phyloP scores from a whole-genome alignment of 2,329 filamentous ascomycete genomes.

The Cylindrodendrum hubeiense region DNA sequence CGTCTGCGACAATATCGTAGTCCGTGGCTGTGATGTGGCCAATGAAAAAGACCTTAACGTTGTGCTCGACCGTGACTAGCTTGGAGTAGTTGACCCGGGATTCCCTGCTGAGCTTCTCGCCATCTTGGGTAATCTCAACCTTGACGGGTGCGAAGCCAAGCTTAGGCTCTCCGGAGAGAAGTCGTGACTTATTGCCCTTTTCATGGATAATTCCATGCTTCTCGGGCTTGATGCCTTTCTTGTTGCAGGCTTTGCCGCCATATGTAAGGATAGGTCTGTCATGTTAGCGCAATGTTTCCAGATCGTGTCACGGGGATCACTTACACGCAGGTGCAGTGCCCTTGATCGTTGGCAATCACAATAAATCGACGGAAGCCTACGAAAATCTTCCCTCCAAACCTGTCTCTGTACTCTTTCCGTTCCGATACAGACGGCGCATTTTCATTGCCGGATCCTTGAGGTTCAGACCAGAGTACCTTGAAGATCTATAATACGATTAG shows the following conservation, averaged over 20 bases:
- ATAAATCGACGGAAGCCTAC: slow-evolving; percentile 67
- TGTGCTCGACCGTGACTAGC: slow-evolving; percentile 68
- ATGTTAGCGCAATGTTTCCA: slow-evolving; percentile 21
- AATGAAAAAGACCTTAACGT: slow-evolving; percentile 68
- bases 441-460: slow-evolving; percentile 54
- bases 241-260: slow-evolving; percentile 63
- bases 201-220: slow-evolving; percentile 68
- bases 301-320: slow-evolving; percentile 34
- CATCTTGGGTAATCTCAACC: slow-evolving; percentile 56
- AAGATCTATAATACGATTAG: slow-evolving; percentile 57
- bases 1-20: slow-evolving; percentile 56
- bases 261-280: slow-evolving; percentile 68
- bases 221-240: slow-evolving; percentile 63
- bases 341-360: slow-evolving; percentile 63
- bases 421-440: slow-evolving; percentile 48
- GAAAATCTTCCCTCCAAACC: slow-evolving; percentile 56
- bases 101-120: slow-evolving; percentile 60
- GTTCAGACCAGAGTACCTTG: slow-evolving; percentile 68
- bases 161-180: slow-evolving; percentile 56
- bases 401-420: slow-evolving; percentile 49
- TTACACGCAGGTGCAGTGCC: slow-evolving; percentile 69
- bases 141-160: slow-evolving; percentile 63
- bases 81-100: slow-evolving; percentile 72
- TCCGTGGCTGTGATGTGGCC: slow-evolving; percentile 58
- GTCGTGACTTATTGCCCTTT: slow-evolving; percentile 45